Conservation (phyloP, 2,329 filamentous ascomycete genomes). For the Cryphonectria japonica region DNA sequence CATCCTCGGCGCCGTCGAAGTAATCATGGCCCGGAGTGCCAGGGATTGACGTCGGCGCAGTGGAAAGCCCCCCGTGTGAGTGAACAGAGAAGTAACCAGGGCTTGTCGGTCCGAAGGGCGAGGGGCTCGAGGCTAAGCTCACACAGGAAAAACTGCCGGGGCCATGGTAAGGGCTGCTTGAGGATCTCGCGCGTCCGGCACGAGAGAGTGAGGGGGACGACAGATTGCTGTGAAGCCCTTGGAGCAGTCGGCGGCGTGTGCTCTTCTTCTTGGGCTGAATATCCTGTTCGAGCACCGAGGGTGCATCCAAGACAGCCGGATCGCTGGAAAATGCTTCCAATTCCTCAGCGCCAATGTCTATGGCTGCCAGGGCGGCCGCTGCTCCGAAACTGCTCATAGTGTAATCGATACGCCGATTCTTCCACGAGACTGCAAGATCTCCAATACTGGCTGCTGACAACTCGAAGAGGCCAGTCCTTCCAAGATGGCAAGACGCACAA, state of each 20-base stretch:
- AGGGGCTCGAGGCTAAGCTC: slow-evolving; percentile 52
- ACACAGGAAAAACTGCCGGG: slow-evolving; percentile 58
- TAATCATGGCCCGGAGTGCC: slow-evolving; percentile 46
- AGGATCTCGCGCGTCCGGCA: slow-evolving; percentile 66
- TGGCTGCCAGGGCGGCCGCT: slow-evolving; percentile 24
- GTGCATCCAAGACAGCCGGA: slow-evolving; percentile 25
- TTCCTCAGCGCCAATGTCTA: slow-evolving; percentile 25
- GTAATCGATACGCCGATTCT: background rate
- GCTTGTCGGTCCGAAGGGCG: slow-evolving; percentile 45
- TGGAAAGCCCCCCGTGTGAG: slow-evolving; percentile 39
- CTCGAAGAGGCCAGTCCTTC: background rate
- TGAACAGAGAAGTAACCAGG: slow-evolving; percentile 38
- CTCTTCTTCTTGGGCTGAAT: slow-evolving; percentile 64
- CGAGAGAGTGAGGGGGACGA: slow-evolving; percentile 75
- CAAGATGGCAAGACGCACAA: background rate
- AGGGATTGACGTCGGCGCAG: slow-evolving; percentile 44
- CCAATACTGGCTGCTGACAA: background rate
- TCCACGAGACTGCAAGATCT: background rate
- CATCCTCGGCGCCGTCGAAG: slow-evolving; percentile 49
- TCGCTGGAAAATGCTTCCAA: slow-evolving; percentile 29
- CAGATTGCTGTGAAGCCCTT: slow-evolving; percentile 77
- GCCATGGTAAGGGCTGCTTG: slow-evolving; percentile 68
- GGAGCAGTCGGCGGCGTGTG: slow-evolving; percentile 67
- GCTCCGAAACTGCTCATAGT: slow-evolving; percentile 22
- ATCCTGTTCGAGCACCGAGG: slow-evolving; percentile 34